A percentile compares a stretch with the other conserved stretches of the same genome.
Evolutionary conservation across 495 filamentous ascomycete genomes (phyloP).

Genomic region (Bacidia gigantensis): DNA sequence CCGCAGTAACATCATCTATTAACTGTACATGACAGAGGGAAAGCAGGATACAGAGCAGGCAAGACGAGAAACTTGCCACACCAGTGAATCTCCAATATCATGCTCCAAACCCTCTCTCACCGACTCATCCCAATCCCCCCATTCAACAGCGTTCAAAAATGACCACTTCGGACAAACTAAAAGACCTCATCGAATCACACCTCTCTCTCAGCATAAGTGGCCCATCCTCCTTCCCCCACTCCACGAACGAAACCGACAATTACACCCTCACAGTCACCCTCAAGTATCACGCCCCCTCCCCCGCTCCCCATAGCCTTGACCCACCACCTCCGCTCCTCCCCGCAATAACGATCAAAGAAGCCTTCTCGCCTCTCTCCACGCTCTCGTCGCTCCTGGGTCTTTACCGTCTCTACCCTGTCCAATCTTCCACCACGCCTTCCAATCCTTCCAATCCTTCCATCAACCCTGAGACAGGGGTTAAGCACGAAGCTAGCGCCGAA

Average conservation of each 20-base stretch:
- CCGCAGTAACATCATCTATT: too few species aligned
- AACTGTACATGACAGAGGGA: too few species aligned
- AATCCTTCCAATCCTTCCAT: background rate
- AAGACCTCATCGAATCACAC: background rate
- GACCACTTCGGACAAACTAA: too few species aligned
- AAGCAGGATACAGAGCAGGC: too few species aligned
- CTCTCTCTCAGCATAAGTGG: background rate
- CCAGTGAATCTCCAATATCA: too few species aligned
- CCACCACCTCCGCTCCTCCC: background rate
- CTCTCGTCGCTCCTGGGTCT: background rate
- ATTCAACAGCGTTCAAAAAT: too few species aligned
- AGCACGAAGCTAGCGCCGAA: too few species aligned
- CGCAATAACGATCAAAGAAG: background rate
- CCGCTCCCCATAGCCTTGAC: background rate
- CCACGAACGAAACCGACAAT: background rate
- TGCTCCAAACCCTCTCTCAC: too few species aligned
- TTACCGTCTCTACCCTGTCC: background rate
- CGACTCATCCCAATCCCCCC: too few species aligned
- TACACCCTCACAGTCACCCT: background rate
- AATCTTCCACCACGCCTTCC: background rate
- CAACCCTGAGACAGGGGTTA: too few species aligned
- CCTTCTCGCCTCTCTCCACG: background rate
- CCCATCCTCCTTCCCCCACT: background rate
- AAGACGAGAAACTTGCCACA: too few species aligned
- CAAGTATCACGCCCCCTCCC: background rate